These are phyloP conservation scores for Anthostomella pinea DNA, from an alignment of 2,329 filamentous ascomycete species.

Conservation along the genomic window DNA sequence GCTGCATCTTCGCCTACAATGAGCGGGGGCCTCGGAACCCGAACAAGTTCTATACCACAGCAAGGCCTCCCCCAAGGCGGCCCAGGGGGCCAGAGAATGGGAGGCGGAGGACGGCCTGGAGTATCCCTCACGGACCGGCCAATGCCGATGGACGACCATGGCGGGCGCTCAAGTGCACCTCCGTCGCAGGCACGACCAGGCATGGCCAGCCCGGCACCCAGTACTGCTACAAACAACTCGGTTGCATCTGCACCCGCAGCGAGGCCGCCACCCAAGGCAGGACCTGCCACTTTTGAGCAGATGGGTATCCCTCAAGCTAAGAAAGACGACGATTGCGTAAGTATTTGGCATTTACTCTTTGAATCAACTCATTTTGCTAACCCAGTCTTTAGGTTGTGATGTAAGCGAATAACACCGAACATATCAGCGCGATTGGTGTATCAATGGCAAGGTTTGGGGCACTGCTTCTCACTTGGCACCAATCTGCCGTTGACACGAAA, in stretches of 20 bases:
- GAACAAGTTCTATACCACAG: constrained; percentile 23
- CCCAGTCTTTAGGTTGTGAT: neutral
- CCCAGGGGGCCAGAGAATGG: constrained; percentile 19
- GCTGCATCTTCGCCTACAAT: constrained; percentile 24
- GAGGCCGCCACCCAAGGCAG: constrained; percentile 52
- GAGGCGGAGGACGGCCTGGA: constrained; percentile 21
- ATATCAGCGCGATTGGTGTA: no score
- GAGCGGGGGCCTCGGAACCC: constrained; percentile 28
- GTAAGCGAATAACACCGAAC: neutral
- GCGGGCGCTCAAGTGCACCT: constrained; percentile 36
- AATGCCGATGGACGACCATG: constrained; percentile 18
- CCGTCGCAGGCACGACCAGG: constrained; percentile 28
- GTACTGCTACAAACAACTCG: constrained; percentile 28
- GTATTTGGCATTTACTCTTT: constrained; percentile 27
- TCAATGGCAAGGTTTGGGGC: no score
- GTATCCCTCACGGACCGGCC: constrained; percentile 26
- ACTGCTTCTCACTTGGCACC: no score
- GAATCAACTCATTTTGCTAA: neutral
- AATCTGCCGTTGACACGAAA: no score
- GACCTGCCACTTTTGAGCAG: constrained; percentile 93
- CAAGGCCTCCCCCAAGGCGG: constrained; percentile 30
- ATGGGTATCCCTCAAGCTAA: constrained; percentile 91
- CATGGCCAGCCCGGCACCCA: constrained; percentile 27
- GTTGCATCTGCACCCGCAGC: constrained; percentile 35
- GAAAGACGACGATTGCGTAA: constrained; percentile 87